These are phyloP conservation scores for Gnomoniopsis sp. DNA, from an alignment of 2,329 filamentous ascomycete genomes.

Conservation along the genomic window DNA sequence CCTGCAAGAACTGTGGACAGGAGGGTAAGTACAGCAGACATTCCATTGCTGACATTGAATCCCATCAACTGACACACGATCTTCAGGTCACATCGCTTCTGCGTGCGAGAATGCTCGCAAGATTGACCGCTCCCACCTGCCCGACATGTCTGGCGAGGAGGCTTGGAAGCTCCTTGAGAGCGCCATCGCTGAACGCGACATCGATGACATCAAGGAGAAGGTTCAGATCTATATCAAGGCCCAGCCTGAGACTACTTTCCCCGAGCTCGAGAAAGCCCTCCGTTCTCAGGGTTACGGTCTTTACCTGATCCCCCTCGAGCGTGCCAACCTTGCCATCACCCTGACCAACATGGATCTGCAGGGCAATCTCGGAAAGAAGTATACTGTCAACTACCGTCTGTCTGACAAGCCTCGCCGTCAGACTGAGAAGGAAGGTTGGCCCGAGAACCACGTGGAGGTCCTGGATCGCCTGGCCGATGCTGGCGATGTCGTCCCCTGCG, in stretches of 20 bases:
- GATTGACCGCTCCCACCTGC: slow-evolving; percentile 50
- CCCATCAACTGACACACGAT: slow-evolving; percentile 8
- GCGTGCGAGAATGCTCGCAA: slow-evolving; percentile 59
- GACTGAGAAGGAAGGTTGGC: slow-evolving; percentile 59
- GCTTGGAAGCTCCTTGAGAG: slow-evolving; percentile 56
- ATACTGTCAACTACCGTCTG: slow-evolving; percentile 60
- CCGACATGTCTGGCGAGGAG: slow-evolving; percentile 46
- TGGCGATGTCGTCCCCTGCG: slow-evolving; percentile 59
- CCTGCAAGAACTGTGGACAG: slow-evolving; percentile 59
- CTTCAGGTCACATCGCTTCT: slow-evolving; percentile 49
- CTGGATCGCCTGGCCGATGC: slow-evolving; percentile 61
- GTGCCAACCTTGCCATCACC: slow-evolving; percentile 47
- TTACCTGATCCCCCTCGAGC: slow-evolving; percentile 62
- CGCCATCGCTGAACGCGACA: slow-evolving; percentile 52
- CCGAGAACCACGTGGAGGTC: slow-evolving; percentile 56
- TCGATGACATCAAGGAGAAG: slow-evolving; percentile 61
- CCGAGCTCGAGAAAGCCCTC: slow-evolving; percentile 58
- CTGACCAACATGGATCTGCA: slow-evolving; percentile 72
- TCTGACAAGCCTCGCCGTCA: slow-evolving; percentile 54
- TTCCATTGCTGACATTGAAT: background rate
- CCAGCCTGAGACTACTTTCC: slow-evolving; percentile 53
- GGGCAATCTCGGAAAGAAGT: slow-evolving; percentile 64
- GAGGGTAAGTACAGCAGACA: slow-evolving; percentile 45
- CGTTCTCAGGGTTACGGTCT: slow-evolving; percentile 50
- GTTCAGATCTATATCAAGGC: slow-evolving; percentile 61